A percentile compares a stretch with the other conserved stretches of the same genome.
These are phyloP conservation scores for Patellaria atrata DNA, from an alignment of 495 filamentous ascomycete genomes.

Conservation along the genomic window DNA sequence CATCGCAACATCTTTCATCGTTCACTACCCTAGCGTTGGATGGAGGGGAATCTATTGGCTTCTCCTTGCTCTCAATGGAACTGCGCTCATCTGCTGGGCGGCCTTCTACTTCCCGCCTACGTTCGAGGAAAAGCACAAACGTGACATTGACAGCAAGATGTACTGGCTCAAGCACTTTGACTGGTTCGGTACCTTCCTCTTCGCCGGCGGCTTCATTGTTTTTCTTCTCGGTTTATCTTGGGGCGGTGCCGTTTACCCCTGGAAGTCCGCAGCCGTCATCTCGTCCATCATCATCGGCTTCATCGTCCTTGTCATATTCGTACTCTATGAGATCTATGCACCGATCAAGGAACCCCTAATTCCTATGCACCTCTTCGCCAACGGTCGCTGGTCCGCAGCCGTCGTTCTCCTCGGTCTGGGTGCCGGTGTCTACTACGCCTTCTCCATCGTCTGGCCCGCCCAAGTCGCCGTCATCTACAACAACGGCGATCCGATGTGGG, in stretches of 20 bases:
- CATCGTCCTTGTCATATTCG: neutral
- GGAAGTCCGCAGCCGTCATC: neutral
- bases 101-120: conserved; percentile 14
- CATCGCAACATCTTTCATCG: conserved; percentile 10
- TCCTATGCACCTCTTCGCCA: neutral
- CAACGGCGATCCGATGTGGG: conserved; percentile 13
- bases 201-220: conserved; percentile 10
- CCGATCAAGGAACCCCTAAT: conserved; percentile 1
- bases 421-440: neutral
- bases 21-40: conserved; percentile 8
- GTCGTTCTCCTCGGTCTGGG: conserved; percentile 1
- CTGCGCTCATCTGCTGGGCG: conserved; percentile 6
- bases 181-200: conserved; percentile 11
- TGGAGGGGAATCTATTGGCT: conserved; percentile 21
- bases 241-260: neutral
- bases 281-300: neutral
- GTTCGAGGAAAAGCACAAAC: conserved; percentile 14
- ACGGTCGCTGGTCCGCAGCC: neutral
- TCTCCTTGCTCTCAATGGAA: conserved; percentile 11
- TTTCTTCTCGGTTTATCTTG: conserved; percentile 7
- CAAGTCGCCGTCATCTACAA: conserved; percentile 14
- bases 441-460: conserved; percentile 7
- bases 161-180: conserved; percentile 14
- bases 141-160: conserved; percentile 4
- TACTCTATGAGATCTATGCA: conserved; percentile 6